Base-by-base conservation (phyloP, 192 early-diverging fungal species). In the Linnemannia schmuckeri region DNA sequence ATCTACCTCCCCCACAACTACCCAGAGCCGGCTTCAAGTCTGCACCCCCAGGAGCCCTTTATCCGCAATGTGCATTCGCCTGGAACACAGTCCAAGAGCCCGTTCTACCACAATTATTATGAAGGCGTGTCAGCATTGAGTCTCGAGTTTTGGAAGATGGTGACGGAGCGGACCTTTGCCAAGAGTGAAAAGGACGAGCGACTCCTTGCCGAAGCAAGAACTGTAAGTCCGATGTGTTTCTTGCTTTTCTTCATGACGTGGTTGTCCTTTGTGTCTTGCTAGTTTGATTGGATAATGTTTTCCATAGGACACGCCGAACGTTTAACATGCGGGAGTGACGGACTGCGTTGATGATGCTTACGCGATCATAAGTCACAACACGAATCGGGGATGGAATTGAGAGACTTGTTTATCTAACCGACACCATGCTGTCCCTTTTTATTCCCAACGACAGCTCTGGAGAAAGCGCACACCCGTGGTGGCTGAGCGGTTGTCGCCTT, bases 141-240 rank as follows among this genome's bases (percentile, higher is more conserved):
- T 42, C 88, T 88, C 69, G 89, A 89, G 69, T 82, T 94, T 15
- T 93, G 92, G 91, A 90, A 88, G 61, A 77, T 89, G 76, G 89
- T 93, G 27, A 88, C 91, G 40, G 79, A 77, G 27, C 75, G 85
- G 55, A 87, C 78, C 1, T 94, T 94, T 89, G 92, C 91, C 47
- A 93, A 89, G 54, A 89, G 90, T 42, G 91, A 93, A 70, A 78
- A 86, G 38, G 92, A 92, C 61, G 92, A 94, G 72, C 81, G 76
- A 12, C 79, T 92, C 68, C 80, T 94, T 40, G 75, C 88, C 35
- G 83, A 91, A n/a, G 91, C 91, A 4, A 90, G 91, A 78, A 86
- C 81, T 24, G 88, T 89, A 74, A 90, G 89, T 86, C 70, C 79
- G 42, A 83, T 78, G 20, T 52, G 49, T 52, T 17, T 82, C 76